Base-by-base conservation (phyloP, 345 rosid species). In the Sisymbrium irio region DNA sequence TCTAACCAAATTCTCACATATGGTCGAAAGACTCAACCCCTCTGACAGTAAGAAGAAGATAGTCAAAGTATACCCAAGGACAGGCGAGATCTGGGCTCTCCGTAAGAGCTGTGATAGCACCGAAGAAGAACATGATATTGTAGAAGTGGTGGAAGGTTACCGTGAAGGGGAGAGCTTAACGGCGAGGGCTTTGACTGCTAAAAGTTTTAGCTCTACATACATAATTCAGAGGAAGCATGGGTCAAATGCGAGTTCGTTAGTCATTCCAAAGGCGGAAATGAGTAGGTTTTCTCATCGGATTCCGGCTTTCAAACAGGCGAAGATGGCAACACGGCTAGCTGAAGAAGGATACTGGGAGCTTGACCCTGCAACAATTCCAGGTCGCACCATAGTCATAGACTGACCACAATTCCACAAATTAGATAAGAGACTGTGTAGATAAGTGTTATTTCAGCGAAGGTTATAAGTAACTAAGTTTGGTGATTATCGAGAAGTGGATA, bases 41-140 rank as follows among this genome's bases (percentile, higher is more conserved):
- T 62, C 65, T 25, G 0, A 25, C 20, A 3, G 13, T 28, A 65
- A 54, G 18, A 67, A 54, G 40, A 19, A 12, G 28, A 69, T 14
- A 62, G 59, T 67, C 73, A 76, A 74, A 72, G 74, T 87, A 60
- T 79, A 67, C 45, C 90, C 92, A 15, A 83, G 74, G 73, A 54
- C 82, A 71, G 95, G 84, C 25, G 84, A 87, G 80, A 71, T 87
- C 22, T 89, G 89, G 93, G 86, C 88, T 14, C 35, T 83, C 12
- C 78, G 77, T 72, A 85, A 73, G 84, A 78, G 55, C 51, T 53
- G 80, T 72, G 76, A 71, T 47, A 45, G 74, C 33, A 76, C 62
- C n/a, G 13, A 10, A 47, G 78, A 72, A 22, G 88, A 81, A 63
- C 66, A 53, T 51, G 86, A 83, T 32, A 69, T 86, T 49, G 87